Conservation (phyloP, 495 filamentous ascomycete genomes). For the Collariella sp. region DNA sequence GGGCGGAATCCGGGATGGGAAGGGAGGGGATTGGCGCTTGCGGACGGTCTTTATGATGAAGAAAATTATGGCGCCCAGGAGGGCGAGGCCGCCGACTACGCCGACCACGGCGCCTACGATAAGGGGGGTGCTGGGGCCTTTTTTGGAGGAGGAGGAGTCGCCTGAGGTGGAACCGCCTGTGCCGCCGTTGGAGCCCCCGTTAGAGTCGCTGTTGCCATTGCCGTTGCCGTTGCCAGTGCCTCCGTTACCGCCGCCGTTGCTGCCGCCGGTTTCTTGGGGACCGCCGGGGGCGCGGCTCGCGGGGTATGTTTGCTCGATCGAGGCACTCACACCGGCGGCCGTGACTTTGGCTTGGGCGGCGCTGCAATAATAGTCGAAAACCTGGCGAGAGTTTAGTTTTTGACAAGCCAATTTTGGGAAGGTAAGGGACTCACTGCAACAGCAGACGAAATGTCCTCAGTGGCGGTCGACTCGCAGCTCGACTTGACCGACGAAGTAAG, state of each 20-base stretch:
- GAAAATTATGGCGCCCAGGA: slow-evolving; percentile 29
- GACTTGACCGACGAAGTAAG: slow-evolving; percentile 35
- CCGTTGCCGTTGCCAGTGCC: slow-evolving; percentile 1
- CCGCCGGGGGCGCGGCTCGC: neutral
- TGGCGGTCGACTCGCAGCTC: slow-evolving; percentile 35
- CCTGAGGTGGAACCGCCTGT: neutral
- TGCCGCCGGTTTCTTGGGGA: slow-evolving; percentile 14
- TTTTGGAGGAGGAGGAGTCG: neutral
- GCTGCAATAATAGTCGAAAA: slow-evolving; percentile 41
- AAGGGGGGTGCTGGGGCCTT: slow-evolving; percentile 16
- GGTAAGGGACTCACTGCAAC: slow-evolving; percentile 14
- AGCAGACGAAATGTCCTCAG: slow-evolving; percentile 40
- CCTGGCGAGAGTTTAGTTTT: slow-evolving; percentile 2
- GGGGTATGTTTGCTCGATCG: slow-evolving; percentile 19
- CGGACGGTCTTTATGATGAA: slow-evolving; percentile 21
- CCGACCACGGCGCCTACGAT: slow-evolving; percentile 36
- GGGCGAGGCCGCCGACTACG: slow-evolving; percentile 25
- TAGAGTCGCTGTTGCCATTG: slow-evolving; percentile 1
- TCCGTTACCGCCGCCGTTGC: slow-evolving; percentile 2
- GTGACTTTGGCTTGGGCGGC: slow-evolving; percentile 35
- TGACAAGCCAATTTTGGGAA: neutral
- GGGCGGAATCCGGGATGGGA: slow-evolving; percentile 2
- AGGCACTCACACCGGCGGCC: slow-evolving; percentile 31
- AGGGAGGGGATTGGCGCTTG: slow-evolving; percentile 6
- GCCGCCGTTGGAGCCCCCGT: neutral